phyloP scores from a whole-genome alignment of 1,139 yeast genomes.

The Nematodospora anomalae region DNA sequence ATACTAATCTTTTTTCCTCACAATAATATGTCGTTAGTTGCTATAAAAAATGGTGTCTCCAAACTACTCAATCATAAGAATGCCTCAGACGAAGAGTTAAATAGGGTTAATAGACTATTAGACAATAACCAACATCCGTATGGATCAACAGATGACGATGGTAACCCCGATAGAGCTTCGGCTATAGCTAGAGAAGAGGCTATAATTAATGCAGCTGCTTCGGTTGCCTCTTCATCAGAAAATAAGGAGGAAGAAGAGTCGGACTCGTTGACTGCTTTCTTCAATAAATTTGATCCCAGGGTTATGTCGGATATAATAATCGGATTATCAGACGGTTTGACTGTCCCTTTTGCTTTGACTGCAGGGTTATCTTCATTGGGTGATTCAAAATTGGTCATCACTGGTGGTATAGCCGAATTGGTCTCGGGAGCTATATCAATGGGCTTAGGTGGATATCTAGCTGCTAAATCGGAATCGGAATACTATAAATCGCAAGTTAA shows the following conservation, averaged over 20 bases:
- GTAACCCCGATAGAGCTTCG: conserved; percentile 33
- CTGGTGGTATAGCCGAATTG: conserved; percentile 85
- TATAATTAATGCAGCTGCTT: conserved; percentile 25
- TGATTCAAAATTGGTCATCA: conserved; percentile 69
- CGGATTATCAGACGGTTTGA: conserved; percentile 77
- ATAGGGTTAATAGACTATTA: conserved; percentile 35
- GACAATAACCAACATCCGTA: conserved; percentile 37
- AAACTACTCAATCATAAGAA: conserved; percentile 22
- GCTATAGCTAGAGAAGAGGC: conserved; percentile 43
- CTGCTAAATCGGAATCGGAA: conserved; percentile 77
- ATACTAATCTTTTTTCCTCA: no score
- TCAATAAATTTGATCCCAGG: conserved; percentile 59
- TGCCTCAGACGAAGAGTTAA: conserved; percentile 33
- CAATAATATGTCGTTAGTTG: conserved; percentile 47
- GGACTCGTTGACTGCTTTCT: conserved; percentile 32
- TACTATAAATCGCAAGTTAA: conserved; percentile 70
- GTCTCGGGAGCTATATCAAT: conserved; percentile 82
- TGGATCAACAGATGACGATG: conserved; percentile 32
- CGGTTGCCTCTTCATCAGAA: conserved; percentile 18
- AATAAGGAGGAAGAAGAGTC: conserved; percentile 23
- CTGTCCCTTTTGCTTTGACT: conserved; percentile 82
- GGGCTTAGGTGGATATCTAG: conserved; percentile 83
- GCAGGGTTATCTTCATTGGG: conserved; percentile 81
- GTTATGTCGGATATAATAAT: conserved; percentile 79
- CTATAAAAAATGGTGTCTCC: conserved; percentile 37